Evolutionary conservation across 495 filamentous ascomycete genomes (phyloP).

Genomic region (Neurospora hispaniola): DNA sequence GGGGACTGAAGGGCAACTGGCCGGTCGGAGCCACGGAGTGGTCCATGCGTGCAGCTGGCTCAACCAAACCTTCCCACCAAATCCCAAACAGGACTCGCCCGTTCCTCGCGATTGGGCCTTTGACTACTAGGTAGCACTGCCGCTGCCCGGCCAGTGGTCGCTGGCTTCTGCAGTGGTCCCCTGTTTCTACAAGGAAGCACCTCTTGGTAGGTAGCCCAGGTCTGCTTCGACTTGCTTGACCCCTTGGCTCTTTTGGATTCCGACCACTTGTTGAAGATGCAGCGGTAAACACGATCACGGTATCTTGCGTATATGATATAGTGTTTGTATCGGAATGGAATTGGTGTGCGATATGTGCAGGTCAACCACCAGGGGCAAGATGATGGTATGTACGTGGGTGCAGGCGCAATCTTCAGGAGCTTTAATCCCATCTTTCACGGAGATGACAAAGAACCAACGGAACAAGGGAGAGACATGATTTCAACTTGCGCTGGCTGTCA

Average conservation of each 20-base stretch:
- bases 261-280: not conserved
- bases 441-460: not conserved
- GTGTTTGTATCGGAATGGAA: not conserved
- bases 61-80: not conserved
- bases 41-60: not conserved
- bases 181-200: too few relatives aligned
- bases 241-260: not conserved
- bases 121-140: not conserved
- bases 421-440: not conserved
- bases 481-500: not conserved
- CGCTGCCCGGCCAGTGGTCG: not conserved
- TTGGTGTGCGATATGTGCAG: not conserved
- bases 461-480: not conserved
- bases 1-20: slow-evolving; percentile 1
- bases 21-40: slow-evolving; percentile 1
- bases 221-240: not conserved
- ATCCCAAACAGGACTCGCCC: slow-evolving; percentile 6
- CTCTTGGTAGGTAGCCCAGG: too few relatives aligned
- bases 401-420: not conserved
- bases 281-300: not conserved
- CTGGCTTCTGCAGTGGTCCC: not conserved
- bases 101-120: not conserved
- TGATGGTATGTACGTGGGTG: not conserved
- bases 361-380: not conserved
- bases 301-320: not conserved